Base-by-base conservation (phyloP, 108 stramenopile species). In the Chaetoceros muelleri region DNA sequence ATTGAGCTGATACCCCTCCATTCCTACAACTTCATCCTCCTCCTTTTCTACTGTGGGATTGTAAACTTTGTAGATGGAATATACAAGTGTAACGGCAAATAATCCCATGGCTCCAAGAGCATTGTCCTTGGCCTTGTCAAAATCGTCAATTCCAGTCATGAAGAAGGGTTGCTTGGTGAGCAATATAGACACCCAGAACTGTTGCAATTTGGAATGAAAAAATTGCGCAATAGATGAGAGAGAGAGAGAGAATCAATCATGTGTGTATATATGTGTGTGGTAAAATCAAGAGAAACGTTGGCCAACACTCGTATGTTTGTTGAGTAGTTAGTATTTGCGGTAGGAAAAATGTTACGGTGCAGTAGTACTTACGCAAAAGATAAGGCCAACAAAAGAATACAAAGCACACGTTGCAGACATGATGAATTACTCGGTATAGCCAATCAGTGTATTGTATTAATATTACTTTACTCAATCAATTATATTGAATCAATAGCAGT, bases 61-160 rank as follows among this genome's bases (percentile, higher is more conserved):
- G 34, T 40, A 40, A 10, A 40, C 34, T 13, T 40, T 40, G 49
- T 26, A 51, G 8, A 75, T 28, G 3, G 77, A 78, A 29, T 53
- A 52, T 8, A 70, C 23, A 65, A 90, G 84, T n/a, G 79, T 69
- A 54, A 78, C 64, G 19, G 81, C 56, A 67, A 90, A 90, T 65
- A 80, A 81, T 30, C 78, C 79, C 72, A 72, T 81, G 30, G 82
- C 89, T 25, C 89, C 89, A 68, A 80, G 86, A 7, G 89, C 89
- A 62, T 58, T 82, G 27, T 66, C 60, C 64, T 76, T 76, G 17
- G 80, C 80, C 34, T 81, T 40, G 40, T 81, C 74, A 22, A 68
- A 25, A 70, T 90, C 79, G 21, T 82, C 75, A 52, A 90, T 80
- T 23, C 89, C 89, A 28, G 64, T 74, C 52, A 90, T 82, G 68